Conservation (phyloP, 371 early-diverging fungal species). For the Mucor lusitanicus region DNA sequence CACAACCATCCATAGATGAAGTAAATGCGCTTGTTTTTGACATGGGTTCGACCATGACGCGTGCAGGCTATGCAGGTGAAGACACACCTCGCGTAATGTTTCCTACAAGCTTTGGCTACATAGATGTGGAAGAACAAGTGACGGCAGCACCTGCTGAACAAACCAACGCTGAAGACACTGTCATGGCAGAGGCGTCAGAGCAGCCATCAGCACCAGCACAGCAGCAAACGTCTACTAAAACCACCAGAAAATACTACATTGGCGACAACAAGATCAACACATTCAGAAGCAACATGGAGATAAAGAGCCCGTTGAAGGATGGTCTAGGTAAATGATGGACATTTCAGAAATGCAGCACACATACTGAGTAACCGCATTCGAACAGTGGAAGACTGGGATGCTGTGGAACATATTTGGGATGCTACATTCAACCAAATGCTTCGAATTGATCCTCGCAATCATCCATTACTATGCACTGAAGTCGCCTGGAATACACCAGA, state of each 20-base stretch:
- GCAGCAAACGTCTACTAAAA: constrained; percentile 2
- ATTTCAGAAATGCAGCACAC: background rate
- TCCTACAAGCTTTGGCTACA: constrained; percentile 62
- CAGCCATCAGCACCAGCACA: background rate
- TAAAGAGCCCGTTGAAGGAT: constrained; percentile 72
- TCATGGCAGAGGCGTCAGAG: constrained; percentile 21
- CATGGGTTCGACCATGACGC: constrained; percentile 82
- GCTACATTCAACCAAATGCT: constrained; percentile 70
- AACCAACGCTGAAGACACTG: constrained; percentile 38
- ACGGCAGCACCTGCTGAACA: background rate
- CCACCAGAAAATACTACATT: constrained; percentile 58
- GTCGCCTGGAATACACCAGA: constrained; percentile 85
- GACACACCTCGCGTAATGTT: constrained; percentile 88
- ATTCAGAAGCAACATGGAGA: constrained; percentile 79
- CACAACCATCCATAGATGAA: constrained; percentile 71
- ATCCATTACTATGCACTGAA: constrained; percentile 88
- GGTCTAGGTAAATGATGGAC: constrained; percentile 56
- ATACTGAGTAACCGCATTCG: background rate
- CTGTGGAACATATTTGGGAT: constrained; percentile 87
- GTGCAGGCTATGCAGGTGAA: constrained; percentile 96
- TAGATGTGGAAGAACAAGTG: constrained; percentile 20
- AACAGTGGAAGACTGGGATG: constrained; percentile 91
- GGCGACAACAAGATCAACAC: constrained; percentile 78
- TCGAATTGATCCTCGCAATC: constrained; percentile 71
- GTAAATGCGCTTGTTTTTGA: constrained; percentile 92